Base-by-base conservation (phyloP, 805 yeast genomes). In the Candida pseudofarinosa region DNA sequence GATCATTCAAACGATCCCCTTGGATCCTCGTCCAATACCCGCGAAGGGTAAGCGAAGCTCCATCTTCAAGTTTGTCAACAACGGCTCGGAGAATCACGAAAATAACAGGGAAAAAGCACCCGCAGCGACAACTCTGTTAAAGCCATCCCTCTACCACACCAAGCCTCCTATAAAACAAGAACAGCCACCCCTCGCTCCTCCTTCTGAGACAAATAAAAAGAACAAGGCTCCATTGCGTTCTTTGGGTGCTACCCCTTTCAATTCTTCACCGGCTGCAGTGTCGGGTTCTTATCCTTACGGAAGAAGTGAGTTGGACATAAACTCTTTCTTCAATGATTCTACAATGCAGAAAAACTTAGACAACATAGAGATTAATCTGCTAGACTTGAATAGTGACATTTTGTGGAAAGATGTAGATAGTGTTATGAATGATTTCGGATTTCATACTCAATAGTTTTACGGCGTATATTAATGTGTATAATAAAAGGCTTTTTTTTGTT, bases 391-490 rank as follows among this genome's bases (percentile, higher is more conserved):
- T 51, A 72, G 76, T 18, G 85, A 77, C 39, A 51, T 77, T 45
- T 65, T 81, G 17, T 83, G 85, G 89, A 85, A 83, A 55, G 95
- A 88, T 56, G 90, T 88, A 20, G 95, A 88, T 50, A 73, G 87
- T 38, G 85, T 88, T 44, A 87, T 88, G 96, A 87, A 85, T 56
- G 95, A 88, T 56, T 88, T 88, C 63, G 97, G 96, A 4, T 88
- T 88, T 67, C 87, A 85, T 50, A 81, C 88, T 3, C 73, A 46
- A 45, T 44, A 39, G 39, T 10, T 26, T 13, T n/a, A 15, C 31
- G 31, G 10, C 10, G 28, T 23, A 23, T 23, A 23, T 6, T 23
- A 23, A 23, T 23, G 28, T n/a, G 17, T 32, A 13, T 32, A 7
- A 15, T 8, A 6, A 13, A n/a, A 32, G 13, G 7, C 13, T 32